Evolutionary conservation across 805 yeast genomes (phyloP).

Genomic region (Zygosaccharomyces rouxii): DNA sequence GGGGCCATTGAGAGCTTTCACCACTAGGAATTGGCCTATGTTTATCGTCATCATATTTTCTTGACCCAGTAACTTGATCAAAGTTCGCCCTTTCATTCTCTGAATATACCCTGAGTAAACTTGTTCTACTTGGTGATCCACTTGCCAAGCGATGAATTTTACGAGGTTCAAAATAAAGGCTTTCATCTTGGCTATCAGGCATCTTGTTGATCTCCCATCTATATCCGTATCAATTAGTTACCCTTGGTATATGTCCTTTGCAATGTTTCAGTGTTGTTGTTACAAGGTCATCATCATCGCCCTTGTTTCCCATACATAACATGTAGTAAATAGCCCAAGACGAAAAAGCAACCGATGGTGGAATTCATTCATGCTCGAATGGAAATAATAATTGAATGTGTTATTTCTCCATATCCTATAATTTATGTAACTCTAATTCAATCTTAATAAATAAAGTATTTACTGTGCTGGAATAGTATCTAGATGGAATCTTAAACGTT

Average conservation of each 20-base stretch:
- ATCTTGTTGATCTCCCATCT: slow-evolving; percentile 1
- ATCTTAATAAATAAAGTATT: slow-evolving; percentile 1
- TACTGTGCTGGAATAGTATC: not conserved
- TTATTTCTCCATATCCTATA: slow-evolving; percentile 1
- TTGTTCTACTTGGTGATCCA: slow-evolving; percentile 22
- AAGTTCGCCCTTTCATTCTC: slow-evolving; percentile 62
- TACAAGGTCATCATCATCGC: slow-evolving; percentile 1
- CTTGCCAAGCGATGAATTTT: slow-evolving; percentile 23
- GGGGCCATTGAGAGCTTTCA: not conserved
- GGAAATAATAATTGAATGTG: not conserved
- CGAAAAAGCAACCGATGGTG: not conserved
- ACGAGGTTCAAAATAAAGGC: slow-evolving; percentile 23
- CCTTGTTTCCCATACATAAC: slow-evolving; percentile 1
- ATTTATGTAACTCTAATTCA: not conserved
- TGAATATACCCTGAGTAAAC: slow-evolving; percentile 53
- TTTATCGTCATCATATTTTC: slow-evolving; percentile 50
- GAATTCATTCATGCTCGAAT: not conserved
- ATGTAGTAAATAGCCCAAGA: not conserved
- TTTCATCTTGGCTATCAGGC: slow-evolving; percentile 7
- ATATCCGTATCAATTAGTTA: not conserved
- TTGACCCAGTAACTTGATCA: slow-evolving; percentile 49
- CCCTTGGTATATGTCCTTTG: not conserved
- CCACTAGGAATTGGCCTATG: slow-evolving; percentile 40
- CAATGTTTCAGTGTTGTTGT: not conserved
- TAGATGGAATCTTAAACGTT: slow-evolving; percentile 31